Percentiles rank a stretch among this genome's conserved stretches.
Evolutionary conservation across 1,139 yeast genomes (phyloP).

Genomic region (Debaryomyces sp.): DNA sequence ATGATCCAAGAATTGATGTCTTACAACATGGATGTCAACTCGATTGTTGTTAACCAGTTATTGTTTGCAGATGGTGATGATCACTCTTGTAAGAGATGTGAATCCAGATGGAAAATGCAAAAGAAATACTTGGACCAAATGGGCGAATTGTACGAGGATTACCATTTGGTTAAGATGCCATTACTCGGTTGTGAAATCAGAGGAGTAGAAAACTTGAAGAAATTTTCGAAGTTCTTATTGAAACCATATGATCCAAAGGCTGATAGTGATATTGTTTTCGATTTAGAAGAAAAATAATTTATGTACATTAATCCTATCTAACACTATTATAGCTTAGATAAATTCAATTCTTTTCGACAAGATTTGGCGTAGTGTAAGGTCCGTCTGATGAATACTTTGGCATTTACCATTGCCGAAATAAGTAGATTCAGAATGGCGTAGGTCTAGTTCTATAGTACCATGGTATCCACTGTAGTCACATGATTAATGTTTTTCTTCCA

Average conservation of each 20-base stretch:
- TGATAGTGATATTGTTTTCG: slow-evolving; percentile 63
- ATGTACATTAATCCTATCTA: slow-evolving; percentile 6
- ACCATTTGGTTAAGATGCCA: slow-evolving; percentile 94
- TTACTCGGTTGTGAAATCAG: slow-evolving; percentile 91
- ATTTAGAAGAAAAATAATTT: slow-evolving; percentile 56
- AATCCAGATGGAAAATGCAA: slow-evolving; percentile 94
- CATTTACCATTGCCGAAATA: not conserved
- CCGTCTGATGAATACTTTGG: not conserved
- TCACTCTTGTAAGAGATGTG: slow-evolving; percentile 81
- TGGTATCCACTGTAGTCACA: not conserved
- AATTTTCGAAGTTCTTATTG: slow-evolving; percentile 69
- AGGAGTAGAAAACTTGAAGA: slow-evolving; percentile 81
- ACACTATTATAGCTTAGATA: slow-evolving; percentile 1
- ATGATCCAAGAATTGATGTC: slow-evolving; percentile 94
- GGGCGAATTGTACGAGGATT: slow-evolving; percentile 91
- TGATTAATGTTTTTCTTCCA: not conserved
- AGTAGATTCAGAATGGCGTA: not conserved
- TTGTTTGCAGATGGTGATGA: slow-evolving; percentile 78
- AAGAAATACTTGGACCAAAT: slow-evolving; percentile 92
- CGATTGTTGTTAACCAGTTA: slow-evolving; percentile 92
- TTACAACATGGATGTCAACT: slow-evolving; percentile 93
- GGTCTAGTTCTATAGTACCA: too few species aligned
- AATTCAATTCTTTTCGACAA: not conserved
- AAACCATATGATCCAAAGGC: slow-evolving; percentile 70
- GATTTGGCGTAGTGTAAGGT: not conserved